Evolutionary conservation across 2,329 filamentous ascomycete species (phyloP), one percentile per base, ranked within the genome.

Genomic region (Ophiostoma sp.): DNA sequence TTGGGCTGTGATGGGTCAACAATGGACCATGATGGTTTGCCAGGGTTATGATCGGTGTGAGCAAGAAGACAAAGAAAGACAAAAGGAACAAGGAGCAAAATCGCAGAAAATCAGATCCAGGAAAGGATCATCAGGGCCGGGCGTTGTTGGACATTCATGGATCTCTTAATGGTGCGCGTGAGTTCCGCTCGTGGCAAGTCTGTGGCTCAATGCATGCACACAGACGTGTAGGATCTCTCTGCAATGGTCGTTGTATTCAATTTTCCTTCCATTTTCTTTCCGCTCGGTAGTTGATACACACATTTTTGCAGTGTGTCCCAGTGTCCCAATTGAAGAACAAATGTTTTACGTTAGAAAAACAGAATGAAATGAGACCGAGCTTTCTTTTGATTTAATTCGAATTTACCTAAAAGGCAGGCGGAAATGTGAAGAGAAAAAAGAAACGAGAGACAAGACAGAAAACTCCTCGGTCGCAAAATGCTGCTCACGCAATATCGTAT

Each of bases 81-180:
- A 31, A 28, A 48, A 48, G n/a, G 12, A 48, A 31, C n/a, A 36
- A 6, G 3, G 17, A 0, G 15, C 11, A 25, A 12, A 19, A 12
- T 17, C 42, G 33, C 6, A 12, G 6, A 50, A 69, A 69, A 9
- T 2, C 64, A 69, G 39, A 69, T 69, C 64, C 25, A 50, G 64
- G 64, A 48, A 69, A 69, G 0, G 64, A 69, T 69, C 64, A 52
- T n/a, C 64, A 69, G 42, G 42, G 22, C 63, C 42, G 39, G 63
- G 39, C 36, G 63, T 48, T 39, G 36, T 45, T 45, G n/a, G 39
- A 7, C n/a, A 25, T 61, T 25, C 31, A n/a, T 22, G 57, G 31
- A 31, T 19, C 2, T 39, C 3, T 6, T 57, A 33, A 39, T 39
- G 57, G 57, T 63, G 57, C 57, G 61, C 28, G 22, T n/a, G 39